A percentile compares a stretch with the other conserved stretches of the same genome.
Evolutionary conservation across 441 rosid genomes (phyloP).

Genomic region (Adansonia madagascariensis): DNA sequence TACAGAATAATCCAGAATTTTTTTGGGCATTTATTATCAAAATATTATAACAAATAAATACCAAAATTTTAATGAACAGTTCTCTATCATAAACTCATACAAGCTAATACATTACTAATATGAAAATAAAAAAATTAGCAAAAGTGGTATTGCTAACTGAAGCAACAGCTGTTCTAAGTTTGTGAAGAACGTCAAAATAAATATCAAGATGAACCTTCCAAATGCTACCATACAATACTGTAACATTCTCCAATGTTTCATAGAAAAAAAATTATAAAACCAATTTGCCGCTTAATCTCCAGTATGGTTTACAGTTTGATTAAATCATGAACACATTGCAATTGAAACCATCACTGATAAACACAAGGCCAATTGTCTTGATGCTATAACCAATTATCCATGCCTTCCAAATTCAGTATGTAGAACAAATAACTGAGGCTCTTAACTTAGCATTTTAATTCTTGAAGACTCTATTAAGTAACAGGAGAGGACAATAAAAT

Average conservation of each 20-base stretch:
- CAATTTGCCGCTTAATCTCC: not conserved
- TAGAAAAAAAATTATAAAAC: not conserved
- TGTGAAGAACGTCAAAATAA: not conserved
- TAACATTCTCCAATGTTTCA: not conserved
- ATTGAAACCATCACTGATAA: not conserved
- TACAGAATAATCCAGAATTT: not conserved
- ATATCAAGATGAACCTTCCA: not conserved
- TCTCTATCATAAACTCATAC: not conserved
- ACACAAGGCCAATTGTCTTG: conserved; percentile 7
- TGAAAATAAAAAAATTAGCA: not conserved
- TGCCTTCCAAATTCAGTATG: not conserved
- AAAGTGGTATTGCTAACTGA: not conserved
- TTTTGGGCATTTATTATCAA: not conserved
- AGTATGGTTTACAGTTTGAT: conserved; percentile 4
- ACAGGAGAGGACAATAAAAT: not conserved
- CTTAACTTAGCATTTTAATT: not conserved
- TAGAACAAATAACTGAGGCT: not conserved
- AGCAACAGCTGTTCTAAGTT: conserved; percentile 13
- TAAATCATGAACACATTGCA: not conserved
- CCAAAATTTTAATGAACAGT: not conserved
- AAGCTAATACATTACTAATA: not conserved
- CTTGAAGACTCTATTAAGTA: not conserved
- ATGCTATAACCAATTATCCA: not conserved
- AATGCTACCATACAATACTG: not conserved
- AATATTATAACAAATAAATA: not conserved